Evolutionary conservation across 2,329 filamentous ascomycete species (phyloP), one percentile per base, ranked within the genome.

Genomic region (Colletotrichum sp.): DNA sequence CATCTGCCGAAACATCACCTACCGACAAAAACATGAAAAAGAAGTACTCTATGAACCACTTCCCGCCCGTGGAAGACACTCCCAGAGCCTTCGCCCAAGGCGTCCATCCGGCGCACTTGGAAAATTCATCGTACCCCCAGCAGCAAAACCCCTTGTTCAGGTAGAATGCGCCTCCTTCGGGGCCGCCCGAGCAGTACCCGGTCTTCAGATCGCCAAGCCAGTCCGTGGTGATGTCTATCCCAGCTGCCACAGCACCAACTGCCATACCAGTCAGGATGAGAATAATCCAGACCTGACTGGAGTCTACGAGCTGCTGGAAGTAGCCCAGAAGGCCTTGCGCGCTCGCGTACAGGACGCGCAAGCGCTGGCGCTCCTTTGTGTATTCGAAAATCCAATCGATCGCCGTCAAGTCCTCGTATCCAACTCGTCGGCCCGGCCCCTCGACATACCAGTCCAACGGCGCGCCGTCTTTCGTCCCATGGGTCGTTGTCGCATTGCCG

Each of bases 381-480:
- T 99, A 98, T 85, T 99, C 97, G 81, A 98, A 99, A 82, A 99
- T 99, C 97, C 97, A 99, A 87, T 99, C 97, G 83, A 99, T 99
- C 75, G 97, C 96, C 18, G 96, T 98, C 83, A 98, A 89, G 85
- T 99, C 95, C 82, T 98, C 96, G 86, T 99, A 99, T 71, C 95
- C 96, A 48, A 98, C 96, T 81, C 97, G 92, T 69, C 95, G 92
- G 2, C 96, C 96, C 0, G 95, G 96, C 1, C 95, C 96, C 84
- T 98, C 96, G 64, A 94, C 90, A 82, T 98, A 95, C 96, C 96
- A 99, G 84, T 99, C 96, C 62, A 89, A 83, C 6, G 89, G 84
- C 34, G 83, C 81, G 68, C 85, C 87, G 79, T 91, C 88, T 78
- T 92, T 91, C 12, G 28, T 72, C 26, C 30, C 30, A 24, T 66